A percentile compares a stretch with the other conserved stretches of the same genome.
Evolutionary conservation across 75 land plant genomes (phyloP).

Genomic region (Ceratopteris richardii): DNA sequence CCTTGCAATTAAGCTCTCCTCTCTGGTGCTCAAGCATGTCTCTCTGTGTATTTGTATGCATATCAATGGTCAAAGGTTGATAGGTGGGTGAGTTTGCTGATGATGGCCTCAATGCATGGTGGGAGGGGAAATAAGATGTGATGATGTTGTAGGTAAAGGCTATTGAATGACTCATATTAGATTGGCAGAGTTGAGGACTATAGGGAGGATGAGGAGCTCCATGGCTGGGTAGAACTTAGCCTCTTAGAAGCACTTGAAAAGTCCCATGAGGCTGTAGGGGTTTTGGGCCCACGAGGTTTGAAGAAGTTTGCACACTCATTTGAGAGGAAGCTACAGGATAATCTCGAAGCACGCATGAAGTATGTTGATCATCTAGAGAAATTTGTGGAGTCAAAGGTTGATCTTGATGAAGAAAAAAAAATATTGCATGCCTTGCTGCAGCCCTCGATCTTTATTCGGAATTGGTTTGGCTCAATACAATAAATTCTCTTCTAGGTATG

Average conservation of each 20-base stretch:
- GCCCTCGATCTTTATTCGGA: slow-evolving; percentile 93
- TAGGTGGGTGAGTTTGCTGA: too few relatives aligned
- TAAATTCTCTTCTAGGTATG: slow-evolving; percentile 56
- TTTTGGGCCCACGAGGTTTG: slow-evolving; percentile 60
- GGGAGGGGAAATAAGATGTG: too few relatives aligned
- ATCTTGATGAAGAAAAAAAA: slow-evolving; percentile 85
- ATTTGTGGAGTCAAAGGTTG: slow-evolving; percentile 94
- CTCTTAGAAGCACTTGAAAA: slow-evolving; percentile 76
- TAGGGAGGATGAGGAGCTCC: too few relatives aligned
- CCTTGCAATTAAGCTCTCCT: too few relatives aligned
- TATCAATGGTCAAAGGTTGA: too few relatives aligned
- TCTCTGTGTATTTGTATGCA: too few relatives aligned
- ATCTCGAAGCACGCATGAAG: slow-evolving; percentile 94
- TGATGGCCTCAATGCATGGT: neutral
- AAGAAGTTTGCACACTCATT: slow-evolving; percentile 78
- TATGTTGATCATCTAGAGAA: slow-evolving; percentile 78
- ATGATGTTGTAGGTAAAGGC: too few relatives aligned
- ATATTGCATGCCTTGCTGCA: slow-evolving; percentile 74
- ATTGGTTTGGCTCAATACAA: slow-evolving; percentile 53
- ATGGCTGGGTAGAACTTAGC: slow-evolving; percentile 39
- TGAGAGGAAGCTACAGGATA: slow-evolving; percentile 89
- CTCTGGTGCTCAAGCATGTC: too few relatives aligned
- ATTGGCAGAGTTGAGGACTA: too few relatives aligned
- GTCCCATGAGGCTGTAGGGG: slow-evolving; percentile 42
- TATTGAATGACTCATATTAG: too few relatives aligned